Evolutionary conservation across 148 eudicot genomes (phyloP), one percentile per base, ranked within the genome.

Genomic region (Camellia granthamiana): DNA sequence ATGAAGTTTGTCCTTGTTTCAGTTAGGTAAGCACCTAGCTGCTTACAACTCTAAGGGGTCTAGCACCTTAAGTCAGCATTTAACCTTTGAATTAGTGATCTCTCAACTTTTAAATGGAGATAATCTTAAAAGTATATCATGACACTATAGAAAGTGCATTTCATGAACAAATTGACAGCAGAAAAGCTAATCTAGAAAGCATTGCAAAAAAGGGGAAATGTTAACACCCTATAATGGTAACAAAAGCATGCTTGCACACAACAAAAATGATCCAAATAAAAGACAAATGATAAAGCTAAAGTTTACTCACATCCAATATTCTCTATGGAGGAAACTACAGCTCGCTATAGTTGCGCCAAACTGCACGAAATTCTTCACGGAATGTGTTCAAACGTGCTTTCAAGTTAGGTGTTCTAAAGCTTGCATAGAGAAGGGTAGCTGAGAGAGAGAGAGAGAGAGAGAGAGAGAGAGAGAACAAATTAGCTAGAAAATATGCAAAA

Each of bases 301-400:
- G 63, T 47, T 46, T 19, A 85, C 92, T 82, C 80, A 86, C 91
- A 78, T 83, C 77, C 77, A 84, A 69, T 63, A 69, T 58, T 81
- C 66, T 82, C 69, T n/a, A 30, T 18, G 43, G 59, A 49, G 23
- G 69, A 58, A 61, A 77, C 92, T 93, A 93, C 84, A 95, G 84
- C 43, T 95, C 98, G 66, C 98, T 95, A 77, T 93, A 95, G 84
- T 93, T 95, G 79, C 98, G 92, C 98, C 98, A 95, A 83, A 95
- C 98, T 78, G 97, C 97, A 78, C 98, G 98, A 72, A 95, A 95
- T 87, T 95, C 98, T 80, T 95, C 98, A 19, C 98, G 97, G 83
- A 93, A 95, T 69, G 98, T 95, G 85, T 95, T 95, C 74, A 95
- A 79, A 72, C 98, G 98, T 52, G 98, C 98, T 89, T 95, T 95